phyloP scores from a whole-genome alignment of 2,329 filamentous ascomycete genomes.

The Arthrobotrys megalospora region DNA sequence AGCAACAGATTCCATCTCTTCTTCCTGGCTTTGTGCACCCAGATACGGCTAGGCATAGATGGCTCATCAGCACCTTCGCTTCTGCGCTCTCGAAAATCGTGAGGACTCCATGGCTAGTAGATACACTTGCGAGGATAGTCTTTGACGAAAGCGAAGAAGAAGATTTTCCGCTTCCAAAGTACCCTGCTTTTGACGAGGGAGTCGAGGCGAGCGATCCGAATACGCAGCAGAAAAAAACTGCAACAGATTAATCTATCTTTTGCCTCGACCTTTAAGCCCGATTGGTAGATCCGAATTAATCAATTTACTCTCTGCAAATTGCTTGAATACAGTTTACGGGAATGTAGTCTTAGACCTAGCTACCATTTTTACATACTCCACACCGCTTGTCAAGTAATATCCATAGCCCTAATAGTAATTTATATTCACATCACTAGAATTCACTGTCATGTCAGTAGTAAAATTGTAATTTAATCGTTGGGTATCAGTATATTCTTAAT shows the following conservation, averaged over 20 bases:
- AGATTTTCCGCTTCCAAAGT: slow-evolving; percentile 39
- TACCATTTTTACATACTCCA: neutral
- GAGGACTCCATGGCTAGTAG: slow-evolving; percentile 16
- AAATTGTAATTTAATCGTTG: too few species aligned
- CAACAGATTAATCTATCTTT: neutral
- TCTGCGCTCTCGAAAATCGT: slow-evolving; percentile 18
- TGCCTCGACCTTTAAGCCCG: too few species aligned
- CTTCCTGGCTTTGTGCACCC: slow-evolving; percentile 32
- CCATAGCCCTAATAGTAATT: neutral
- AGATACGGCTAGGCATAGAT: slow-evolving; percentile 20
- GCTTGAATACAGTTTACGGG: too few species aligned
- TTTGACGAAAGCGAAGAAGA: slow-evolving; percentile 26
- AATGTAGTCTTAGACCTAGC: neutral
- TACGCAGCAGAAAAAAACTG: neutral
- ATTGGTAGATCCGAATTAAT: too few species aligned
- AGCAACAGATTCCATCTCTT: slow-evolving; percentile 66
- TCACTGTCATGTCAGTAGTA: too few species aligned
- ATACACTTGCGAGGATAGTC: slow-evolving; percentile 5
- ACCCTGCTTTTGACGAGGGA: slow-evolving; percentile 21
- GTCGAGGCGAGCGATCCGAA: neutral
- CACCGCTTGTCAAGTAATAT: neutral
- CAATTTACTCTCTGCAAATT: too few species aligned
- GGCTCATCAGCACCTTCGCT: slow-evolving; percentile 4
- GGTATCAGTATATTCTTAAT: too few species aligned
- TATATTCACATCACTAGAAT: neutral